phyloP scores from a whole-genome alignment of 2,329 filamentous ascomycete species.

The Monilinia aucupariae region DNA sequence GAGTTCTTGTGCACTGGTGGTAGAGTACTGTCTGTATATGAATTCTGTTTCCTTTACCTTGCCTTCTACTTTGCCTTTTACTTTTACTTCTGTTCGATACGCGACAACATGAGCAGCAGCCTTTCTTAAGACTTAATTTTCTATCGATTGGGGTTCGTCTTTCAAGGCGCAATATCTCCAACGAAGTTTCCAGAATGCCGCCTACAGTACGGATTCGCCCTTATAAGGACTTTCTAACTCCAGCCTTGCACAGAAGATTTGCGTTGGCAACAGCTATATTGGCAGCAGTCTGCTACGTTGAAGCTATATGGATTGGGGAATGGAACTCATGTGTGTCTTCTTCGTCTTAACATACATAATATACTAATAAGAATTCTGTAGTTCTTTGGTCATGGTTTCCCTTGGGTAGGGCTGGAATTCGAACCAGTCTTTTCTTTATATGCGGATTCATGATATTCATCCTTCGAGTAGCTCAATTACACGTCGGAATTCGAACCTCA shows the following conservation, averaged over 20 bases:
- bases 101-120: conserved; percentile 23
- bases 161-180: neutral
- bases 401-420: conserved; percentile 67
- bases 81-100: no score
- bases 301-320: conserved; percentile 63
- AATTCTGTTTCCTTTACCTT: no score
- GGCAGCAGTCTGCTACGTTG: conserved; percentile 64
- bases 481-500: conserved; percentile 67
- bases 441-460: conserved; percentile 74
- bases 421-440: conserved; percentile 69
- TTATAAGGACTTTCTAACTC: conserved; percentile 74
- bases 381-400: conserved; percentile 86
- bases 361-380: conserved; percentile 36
- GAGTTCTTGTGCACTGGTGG: neutral
- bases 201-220: conserved; percentile 34
- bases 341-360: conserved; percentile 10
- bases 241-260: conserved; percentile 81
- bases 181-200: conserved; percentile 29
- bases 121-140: conserved; percentile 14
- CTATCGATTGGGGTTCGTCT: neutral
- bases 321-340: conserved; percentile 53
- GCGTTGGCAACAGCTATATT: conserved; percentile 68
- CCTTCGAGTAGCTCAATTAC: conserved; percentile 78
- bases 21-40: no score
- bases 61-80: no score